phyloP scores from a whole-genome alignment of 2,329 filamentous ascomycete genomes.

The Parastagonospora nodorum region DNA sequence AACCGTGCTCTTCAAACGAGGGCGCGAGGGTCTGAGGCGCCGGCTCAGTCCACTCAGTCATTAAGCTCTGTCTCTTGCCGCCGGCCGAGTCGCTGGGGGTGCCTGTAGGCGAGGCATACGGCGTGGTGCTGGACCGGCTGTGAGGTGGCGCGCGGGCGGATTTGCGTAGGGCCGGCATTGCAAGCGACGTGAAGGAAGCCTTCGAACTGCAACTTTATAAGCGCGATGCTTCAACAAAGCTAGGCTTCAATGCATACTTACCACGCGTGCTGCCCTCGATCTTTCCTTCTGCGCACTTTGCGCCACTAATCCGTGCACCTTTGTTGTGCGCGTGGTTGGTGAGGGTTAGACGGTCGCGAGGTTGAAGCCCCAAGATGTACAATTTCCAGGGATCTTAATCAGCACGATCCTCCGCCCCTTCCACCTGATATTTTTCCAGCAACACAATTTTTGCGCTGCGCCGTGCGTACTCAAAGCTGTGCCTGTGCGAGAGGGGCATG shows the following conservation, averaged over 20 bases:
- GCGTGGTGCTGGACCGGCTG: slow-evolving; percentile 41
- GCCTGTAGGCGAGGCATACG: slow-evolving; percentile 38
- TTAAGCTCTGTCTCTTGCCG: slow-evolving; percentile 44
- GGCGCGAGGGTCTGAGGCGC: slow-evolving; percentile 59
- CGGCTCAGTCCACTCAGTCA: slow-evolving; percentile 63
- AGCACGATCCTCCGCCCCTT: slow-evolving; percentile 14
- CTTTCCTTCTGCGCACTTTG: slow-evolving; percentile 22
- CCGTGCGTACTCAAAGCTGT: slow-evolving; percentile 1
- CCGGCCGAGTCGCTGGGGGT: slow-evolving; percentile 33
- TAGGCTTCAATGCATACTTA: slow-evolving; percentile 23
- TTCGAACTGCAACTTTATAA: slow-evolving; percentile 35
- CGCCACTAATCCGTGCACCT: slow-evolving; percentile 34
- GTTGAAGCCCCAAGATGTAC: slow-evolving; percentile 10
- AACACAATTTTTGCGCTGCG: slow-evolving; percentile 12
- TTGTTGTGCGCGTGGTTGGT: slow-evolving; percentile 34
- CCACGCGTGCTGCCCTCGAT: slow-evolving; percentile 38
- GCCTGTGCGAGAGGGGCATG: background rate
- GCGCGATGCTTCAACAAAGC: slow-evolving; percentile 22
- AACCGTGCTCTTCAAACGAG: slow-evolving; percentile 78
- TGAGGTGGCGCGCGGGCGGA: slow-evolving; percentile 39
- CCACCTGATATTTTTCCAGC: slow-evolving; percentile 16
- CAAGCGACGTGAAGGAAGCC: slow-evolving; percentile 19
- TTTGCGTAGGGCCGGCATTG: slow-evolving; percentile 47
- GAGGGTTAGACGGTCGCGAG: slow-evolving; percentile 12
- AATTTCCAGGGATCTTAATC: slow-evolving; percentile 14